Conservation (phyloP, 1,284 basidiomycete genomes). For the Pyrrhoderma lamaoense region DNA sequence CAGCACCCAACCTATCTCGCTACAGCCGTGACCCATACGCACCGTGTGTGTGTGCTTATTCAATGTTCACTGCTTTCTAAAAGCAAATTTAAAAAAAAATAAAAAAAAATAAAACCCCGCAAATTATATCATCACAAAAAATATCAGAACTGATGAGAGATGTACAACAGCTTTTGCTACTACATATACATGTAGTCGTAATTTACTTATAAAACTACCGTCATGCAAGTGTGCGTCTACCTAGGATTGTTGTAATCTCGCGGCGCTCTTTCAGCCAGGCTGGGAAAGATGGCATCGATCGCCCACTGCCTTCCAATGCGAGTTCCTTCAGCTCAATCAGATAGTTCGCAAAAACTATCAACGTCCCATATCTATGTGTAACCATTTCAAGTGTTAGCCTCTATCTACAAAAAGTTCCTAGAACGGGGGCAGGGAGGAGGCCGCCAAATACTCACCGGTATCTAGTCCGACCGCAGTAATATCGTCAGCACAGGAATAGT, state of each 20-base stretch:
- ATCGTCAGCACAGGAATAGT: neutral
- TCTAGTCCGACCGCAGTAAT: neutral
- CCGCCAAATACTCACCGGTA: conserved; percentile 17
- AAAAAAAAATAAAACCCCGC: too few relatives aligned
- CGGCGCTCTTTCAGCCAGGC: conserved; percentile 77
- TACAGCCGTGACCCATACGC: too few relatives aligned
- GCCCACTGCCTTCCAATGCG: conserved; percentile 32
- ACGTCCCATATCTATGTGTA: conserved; percentile 78
- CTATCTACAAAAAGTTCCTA: too few relatives aligned
- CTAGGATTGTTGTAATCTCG: conserved; percentile 77
- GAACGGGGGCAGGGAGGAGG: conserved; percentile 10
- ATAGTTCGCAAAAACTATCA: conserved; percentile 96
- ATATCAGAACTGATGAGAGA: too few relatives aligned
- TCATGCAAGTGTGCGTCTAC: conserved; percentile 56
- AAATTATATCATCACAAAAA: neutral
- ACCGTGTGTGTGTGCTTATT: too few relatives aligned
- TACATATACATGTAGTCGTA: too few relatives aligned
- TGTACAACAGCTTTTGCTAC: too few relatives aligned
- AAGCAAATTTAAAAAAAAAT: too few relatives aligned
- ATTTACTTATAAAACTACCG: conserved; percentile 6
- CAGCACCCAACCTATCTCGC: too few relatives aligned
- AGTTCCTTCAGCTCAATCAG: conserved; percentile 69
- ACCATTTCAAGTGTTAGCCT: too few relatives aligned
- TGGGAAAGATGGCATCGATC: conserved; percentile 51
- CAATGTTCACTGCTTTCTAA: too few relatives aligned